Conservation (phyloP, 148 eudicot genomes). For the Fagopyrum homotropicum region DNA sequence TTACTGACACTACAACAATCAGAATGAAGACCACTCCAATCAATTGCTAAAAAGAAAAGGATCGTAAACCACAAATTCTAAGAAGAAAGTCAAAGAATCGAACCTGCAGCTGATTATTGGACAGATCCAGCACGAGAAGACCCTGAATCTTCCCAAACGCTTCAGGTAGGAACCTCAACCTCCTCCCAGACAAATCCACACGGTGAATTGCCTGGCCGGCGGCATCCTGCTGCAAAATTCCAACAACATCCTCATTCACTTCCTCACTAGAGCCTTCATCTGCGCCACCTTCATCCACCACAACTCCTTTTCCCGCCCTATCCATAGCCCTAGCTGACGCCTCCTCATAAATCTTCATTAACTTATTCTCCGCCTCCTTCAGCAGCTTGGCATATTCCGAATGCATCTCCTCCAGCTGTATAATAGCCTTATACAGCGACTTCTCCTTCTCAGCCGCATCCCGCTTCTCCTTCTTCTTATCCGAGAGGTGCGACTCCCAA, state of each 20-base stretch:
- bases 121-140: slow-evolving; percentile 44
- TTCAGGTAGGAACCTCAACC: slow-evolving; percentile 50
- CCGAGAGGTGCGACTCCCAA: slow-evolving; percentile 20
- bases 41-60: neutral
- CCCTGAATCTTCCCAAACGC: slow-evolving; percentile 48
- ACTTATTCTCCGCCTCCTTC: slow-evolving; percentile 39
- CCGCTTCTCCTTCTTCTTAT: slow-evolving; percentile 19
- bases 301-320: slow-evolving; percentile 18
- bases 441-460: slow-evolving; percentile 45
- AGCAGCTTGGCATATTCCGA: slow-evolving; percentile 51
- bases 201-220: slow-evolving; percentile 23
- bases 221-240: slow-evolving; percentile 36
- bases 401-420: slow-evolving; percentile 62
- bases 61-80: neutral
- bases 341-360: slow-evolving; percentile 50
- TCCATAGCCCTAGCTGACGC: slow-evolving; percentile 26
- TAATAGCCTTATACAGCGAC: slow-evolving; percentile 44
- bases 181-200: slow-evolving; percentile 45
- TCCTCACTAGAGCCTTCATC: slow-evolving; percentile 26
- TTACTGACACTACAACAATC: neutral
- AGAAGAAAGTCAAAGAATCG: neutral
- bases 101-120: slow-evolving; percentile 63
- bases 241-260: slow-evolving; percentile 54
- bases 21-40: neutral
- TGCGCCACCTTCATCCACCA: slow-evolving; percentile 16